Evolutionary conservation across 768 basidiomycete species (phyloP).

Genomic region (Lactifluus piperatus): DNA sequence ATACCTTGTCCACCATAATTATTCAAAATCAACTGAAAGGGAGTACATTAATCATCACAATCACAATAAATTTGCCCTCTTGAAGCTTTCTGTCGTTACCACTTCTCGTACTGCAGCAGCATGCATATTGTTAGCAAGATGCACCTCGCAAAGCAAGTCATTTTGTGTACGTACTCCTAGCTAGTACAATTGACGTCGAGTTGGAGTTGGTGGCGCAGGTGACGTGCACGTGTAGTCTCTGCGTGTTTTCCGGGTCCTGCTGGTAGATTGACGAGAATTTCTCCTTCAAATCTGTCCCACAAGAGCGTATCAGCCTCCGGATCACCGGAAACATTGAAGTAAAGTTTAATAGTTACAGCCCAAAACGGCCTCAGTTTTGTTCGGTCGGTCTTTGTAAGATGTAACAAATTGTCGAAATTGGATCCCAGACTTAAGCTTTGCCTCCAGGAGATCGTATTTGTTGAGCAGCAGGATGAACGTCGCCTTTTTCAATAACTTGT

Average conservation of each 20-base stretch:
- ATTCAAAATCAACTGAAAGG: too few relatives aligned
- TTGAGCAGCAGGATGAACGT: conserved; percentile 55
- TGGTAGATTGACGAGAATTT: conserved; percentile 44
- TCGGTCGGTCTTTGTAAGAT: conserved; percentile 43
- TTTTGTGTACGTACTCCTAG: conserved; percentile 34
- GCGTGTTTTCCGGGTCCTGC: conserved; percentile 37
- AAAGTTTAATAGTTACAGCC: conserved; percentile 37
- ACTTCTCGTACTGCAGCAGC: conserved; percentile 24
- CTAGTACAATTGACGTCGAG: conserved; percentile 40
- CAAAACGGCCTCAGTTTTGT: conserved; percentile 42
- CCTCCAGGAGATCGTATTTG: conserved; percentile 51
- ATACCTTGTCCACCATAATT: too few relatives aligned
- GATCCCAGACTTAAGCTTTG: conserved; percentile 43
- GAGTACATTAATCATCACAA: background rate
- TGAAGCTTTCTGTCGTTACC: conserved; percentile 21
- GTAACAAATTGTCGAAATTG: conserved; percentile 48
- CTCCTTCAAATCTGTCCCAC: conserved; percentile 39
- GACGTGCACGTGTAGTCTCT: conserved; percentile 44
- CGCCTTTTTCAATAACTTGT: conserved; percentile 43
- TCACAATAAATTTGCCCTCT: conserved; percentile 23
- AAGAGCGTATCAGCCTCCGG: background rate
- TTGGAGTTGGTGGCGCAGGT: conserved; percentile 50
- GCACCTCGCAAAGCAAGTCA: background rate
- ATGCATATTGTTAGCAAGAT: background rate
- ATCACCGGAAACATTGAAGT: background rate